These are phyloP conservation scores for Kalmanozyma brasiliensis DNA, from an alignment of 1,284 basidiomycete genomes.

Conservation along the genomic window DNA sequence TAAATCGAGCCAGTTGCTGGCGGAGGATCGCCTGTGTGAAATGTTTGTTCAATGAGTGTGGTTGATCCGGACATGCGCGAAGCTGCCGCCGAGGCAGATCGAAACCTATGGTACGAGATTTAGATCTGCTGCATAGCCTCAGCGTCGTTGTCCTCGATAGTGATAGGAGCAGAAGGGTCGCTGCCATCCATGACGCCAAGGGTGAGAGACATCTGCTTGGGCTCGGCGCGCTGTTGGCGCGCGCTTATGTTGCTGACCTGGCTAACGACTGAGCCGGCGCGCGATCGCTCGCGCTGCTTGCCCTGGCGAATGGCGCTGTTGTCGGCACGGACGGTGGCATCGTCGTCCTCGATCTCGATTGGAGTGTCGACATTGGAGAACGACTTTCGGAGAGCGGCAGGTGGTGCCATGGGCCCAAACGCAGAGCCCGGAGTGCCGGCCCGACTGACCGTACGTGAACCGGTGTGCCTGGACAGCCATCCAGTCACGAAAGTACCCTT, in stretches of 20 bases:
- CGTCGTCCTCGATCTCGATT: constrained; percentile 10
- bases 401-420: constrained; percentile 13
- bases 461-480: too few relatives aligned
- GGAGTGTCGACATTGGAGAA: background rate
- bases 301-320: too few relatives aligned
- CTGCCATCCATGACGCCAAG: background rate
- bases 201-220: too few relatives aligned
- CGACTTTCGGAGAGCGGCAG: background rate
- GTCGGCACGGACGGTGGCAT: too few relatives aligned
- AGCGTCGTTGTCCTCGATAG: background rate
- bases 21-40: too few relatives aligned
- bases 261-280: constrained; percentile 7
- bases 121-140: background rate
- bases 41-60: too few relatives aligned
- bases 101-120: background rate
- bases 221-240: too few relatives aligned
- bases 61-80: too few relatives aligned
- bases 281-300: background rate
- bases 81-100: background rate
- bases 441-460: constrained; percentile 2
- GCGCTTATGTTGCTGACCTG: too few relatives aligned
- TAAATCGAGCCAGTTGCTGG: too few relatives aligned
- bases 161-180: background rate
- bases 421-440: constrained; percentile 2
- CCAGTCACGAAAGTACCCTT: too few relatives aligned